These are phyloP conservation scores for Excoecaria cochinchinensis DNA, from an alignment of 345 rosid species.

Conservation along the genomic window DNA sequence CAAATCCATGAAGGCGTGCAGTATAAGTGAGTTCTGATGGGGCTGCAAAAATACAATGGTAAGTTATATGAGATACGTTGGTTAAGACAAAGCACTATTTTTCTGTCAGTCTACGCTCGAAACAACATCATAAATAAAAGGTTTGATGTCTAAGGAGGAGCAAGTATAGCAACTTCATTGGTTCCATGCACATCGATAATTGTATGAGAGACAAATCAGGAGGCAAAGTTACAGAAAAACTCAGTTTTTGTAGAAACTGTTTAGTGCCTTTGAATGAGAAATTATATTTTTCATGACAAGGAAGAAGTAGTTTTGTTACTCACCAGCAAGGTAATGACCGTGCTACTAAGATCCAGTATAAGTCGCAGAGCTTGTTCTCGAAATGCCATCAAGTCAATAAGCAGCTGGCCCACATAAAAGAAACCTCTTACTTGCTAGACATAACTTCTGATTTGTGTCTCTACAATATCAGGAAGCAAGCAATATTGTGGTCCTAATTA, in stretches of 20 bases:
- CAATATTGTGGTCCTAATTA: neutral
- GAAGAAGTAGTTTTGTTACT: conserved; percentile 36
- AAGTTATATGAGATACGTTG: conserved; percentile 59
- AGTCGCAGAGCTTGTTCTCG: conserved; percentile 96
- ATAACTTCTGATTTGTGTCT: neutral
- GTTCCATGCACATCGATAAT: conserved; percentile 6
- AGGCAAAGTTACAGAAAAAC: conserved; percentile 5
- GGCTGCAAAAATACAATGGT: conserved; percentile 85
- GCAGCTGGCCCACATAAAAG: conserved; percentile 63
- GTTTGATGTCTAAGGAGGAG: neutral
- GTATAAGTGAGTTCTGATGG: conserved; percentile 95
- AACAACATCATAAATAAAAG: neutral
- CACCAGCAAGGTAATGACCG: conserved; percentile 96
- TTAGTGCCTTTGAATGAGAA: neutral
- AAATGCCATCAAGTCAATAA: conserved; percentile 94
- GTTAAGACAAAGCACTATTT: conserved; percentile 17
- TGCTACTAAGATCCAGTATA: conserved; percentile 95
- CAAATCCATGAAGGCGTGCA: conserved; percentile 98
- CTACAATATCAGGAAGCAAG: conserved; percentile 1
- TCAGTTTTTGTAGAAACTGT: neutral
- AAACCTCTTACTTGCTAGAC: conserved; percentile 24
- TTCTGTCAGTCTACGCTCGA: conserved; percentile 22
- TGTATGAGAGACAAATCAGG: conserved; percentile 13
- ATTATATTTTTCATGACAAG: conserved; percentile 20
- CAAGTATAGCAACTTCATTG: neutral